Evolutionary conservation across 2,329 filamentous ascomycete genomes (phyloP).

Genomic region (Coniochaeta sp.): DNA sequence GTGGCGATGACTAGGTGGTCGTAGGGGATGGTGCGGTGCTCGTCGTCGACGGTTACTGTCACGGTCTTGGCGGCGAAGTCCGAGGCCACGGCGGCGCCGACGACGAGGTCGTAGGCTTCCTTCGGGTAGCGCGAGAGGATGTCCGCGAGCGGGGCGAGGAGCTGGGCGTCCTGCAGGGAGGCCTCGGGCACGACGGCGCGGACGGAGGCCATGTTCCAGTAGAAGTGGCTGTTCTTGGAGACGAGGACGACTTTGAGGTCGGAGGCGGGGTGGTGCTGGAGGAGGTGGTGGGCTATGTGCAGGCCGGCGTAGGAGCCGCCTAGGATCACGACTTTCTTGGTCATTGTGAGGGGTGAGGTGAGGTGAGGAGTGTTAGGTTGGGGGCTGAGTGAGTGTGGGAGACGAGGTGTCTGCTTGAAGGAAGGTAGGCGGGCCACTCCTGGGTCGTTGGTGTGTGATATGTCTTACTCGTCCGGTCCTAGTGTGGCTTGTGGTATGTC

Average conservation of each 20-base stretch:
- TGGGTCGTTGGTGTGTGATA: neutral
- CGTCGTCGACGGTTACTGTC: constrained; percentile 32
- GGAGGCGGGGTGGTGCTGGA: constrained; percentile 41
- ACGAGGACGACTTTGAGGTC: constrained; percentile 48
- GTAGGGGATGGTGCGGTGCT: constrained; percentile 33
- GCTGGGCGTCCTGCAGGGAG: constrained; percentile 38
- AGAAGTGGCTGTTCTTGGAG: constrained; percentile 51
- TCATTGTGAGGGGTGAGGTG: constrained; percentile 24
- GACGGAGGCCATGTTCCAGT: constrained; percentile 50
- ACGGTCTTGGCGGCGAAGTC: constrained; percentile 35
- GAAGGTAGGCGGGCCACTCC: too few relatives aligned
- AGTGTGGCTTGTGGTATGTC: neutral
- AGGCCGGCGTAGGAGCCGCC: constrained; percentile 48
- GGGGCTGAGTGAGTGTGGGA: neutral
- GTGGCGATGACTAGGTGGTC: constrained; percentile 53
- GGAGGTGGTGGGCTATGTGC: constrained; percentile 43
- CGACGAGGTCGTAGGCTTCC: constrained; percentile 41
- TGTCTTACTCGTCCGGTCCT: neutral
- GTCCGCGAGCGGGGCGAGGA: constrained; percentile 40
- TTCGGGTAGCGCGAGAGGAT: constrained; percentile 43
- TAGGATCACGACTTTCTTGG: constrained; percentile 45
- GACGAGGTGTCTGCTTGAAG: neutral
- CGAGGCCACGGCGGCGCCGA: constrained; percentile 40
- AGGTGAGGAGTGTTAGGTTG: neutral
- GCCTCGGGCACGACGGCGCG: constrained; percentile 44